phyloP scores from a whole-genome alignment of 176 grass and related monocot species.

The Ensete ventricosum region DNA sequence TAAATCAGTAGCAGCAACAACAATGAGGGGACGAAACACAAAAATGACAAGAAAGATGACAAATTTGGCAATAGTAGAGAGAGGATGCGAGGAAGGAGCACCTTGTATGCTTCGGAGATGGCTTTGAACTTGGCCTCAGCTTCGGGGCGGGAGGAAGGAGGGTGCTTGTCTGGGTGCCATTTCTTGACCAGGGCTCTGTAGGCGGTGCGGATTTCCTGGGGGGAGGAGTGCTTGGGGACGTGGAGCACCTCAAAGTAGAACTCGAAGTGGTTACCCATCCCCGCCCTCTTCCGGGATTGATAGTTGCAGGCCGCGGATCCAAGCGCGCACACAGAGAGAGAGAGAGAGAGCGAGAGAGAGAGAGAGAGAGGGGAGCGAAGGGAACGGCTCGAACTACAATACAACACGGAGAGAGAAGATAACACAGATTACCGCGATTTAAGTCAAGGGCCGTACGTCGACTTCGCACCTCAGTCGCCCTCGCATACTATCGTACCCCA shows the following conservation, averaged over 20 bases:
- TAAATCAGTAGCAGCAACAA: not conserved
- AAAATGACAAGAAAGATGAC: not conserved
- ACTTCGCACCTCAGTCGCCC: too few species aligned
- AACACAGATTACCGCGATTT: too few species aligned
- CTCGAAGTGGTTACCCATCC: constrained; percentile 66
- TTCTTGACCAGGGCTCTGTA: constrained; percentile 72
- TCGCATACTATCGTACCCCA: too few species aligned
- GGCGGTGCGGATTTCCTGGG: constrained; percentile 70
- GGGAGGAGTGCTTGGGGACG: constrained; percentile 50
- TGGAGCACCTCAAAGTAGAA: constrained; percentile 71
- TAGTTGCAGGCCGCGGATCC: too few species aligned
- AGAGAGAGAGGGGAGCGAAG: too few species aligned
- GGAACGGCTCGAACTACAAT: too few species aligned
- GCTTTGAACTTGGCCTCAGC: constrained; percentile 84
- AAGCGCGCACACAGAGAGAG: too few species aligned
- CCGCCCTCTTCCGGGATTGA: not conserved
- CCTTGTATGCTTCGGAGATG: constrained; percentile 92
- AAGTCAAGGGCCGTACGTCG: too few species aligned
- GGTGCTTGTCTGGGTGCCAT: constrained; percentile 99
- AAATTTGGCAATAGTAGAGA: not conserved
- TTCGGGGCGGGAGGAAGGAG: constrained; percentile 74
- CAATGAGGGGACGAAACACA: not conserved
- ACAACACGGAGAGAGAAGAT: too few species aligned
- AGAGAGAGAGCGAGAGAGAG: too few species aligned
- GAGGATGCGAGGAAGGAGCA: not conserved